Base-by-base conservation (phyloP, 768 basidiomycete genomes). In the Suillus discolor region DNA sequence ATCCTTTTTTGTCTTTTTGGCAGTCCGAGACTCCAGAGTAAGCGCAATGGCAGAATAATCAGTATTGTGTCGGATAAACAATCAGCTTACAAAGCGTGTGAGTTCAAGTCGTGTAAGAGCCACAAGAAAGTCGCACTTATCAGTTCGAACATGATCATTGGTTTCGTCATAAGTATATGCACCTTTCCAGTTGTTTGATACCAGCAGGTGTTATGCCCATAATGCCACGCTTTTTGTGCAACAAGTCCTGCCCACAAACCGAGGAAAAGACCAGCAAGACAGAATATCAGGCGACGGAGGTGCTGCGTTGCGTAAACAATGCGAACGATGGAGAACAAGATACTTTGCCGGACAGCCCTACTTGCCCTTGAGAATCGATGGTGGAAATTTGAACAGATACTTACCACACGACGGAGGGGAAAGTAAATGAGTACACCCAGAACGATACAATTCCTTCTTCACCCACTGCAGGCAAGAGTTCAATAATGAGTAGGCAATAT, bases 311-410 rank as follows among this genome's bases (percentile, higher is more conserved):
- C 11, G 5, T 67, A 70, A 57, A 73, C 62, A 8, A 71, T 47
- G 20, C 71, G 71, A 61, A 65, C 28, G 31, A 73, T 67, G 15
- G 71, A 72, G 31, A 60, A 66, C 2, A 72, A 45, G 1, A 72
- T 67, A 62, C 71, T 72, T 49, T 69, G 59, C n/a, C 71, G 72
- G 36, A 73, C 68, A 1, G 70, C 62, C 71, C 71, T 72, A 41
- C 18, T 18, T 23, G 15, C 47, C 57, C 13, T 53, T 49, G 20
- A 57, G n/a, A 12, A n/a, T 20, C 51, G 15, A 20, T 6, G 15
- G 49, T 20, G 20, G 25, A 11, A 6, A 20, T 49, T 39, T 16
- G 6, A 62, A 42, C n/a, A 3, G 4, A 4, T 16, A 73, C 72
- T 57, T 41, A 72, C 71, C 71, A 72, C 20, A 67, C 6, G 25